phyloP scores from a whole-genome alignment of 2,329 filamentous ascomycete species.

The Scedosporium apiospermum region DNA sequence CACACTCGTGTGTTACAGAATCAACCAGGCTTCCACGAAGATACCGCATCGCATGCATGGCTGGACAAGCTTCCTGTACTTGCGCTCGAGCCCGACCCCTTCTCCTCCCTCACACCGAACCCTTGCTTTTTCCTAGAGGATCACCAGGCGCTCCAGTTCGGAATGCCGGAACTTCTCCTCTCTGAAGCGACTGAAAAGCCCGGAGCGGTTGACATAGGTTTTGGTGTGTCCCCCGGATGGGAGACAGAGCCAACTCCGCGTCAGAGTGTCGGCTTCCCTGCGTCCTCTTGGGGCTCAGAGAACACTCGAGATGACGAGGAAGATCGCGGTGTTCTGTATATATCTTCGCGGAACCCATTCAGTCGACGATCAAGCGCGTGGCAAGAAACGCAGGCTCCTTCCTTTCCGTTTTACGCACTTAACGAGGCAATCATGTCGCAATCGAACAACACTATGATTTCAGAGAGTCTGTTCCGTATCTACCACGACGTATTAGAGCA shows the following conservation, averaged over 20 bases:
- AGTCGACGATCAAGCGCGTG: neutral
- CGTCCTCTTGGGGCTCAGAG: neutral
- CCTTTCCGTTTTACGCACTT: conserved; percentile 10
- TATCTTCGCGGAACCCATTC: neutral
- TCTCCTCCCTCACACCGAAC: neutral
- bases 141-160: neutral
- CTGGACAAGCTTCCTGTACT: neutral
- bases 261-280: neutral
- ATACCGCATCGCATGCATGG: neutral
- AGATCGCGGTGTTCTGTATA: neutral
- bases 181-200: neutral
- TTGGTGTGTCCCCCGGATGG: neutral
- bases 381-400: neutral
- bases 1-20: neutral
- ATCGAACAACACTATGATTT: conserved; percentile 26
- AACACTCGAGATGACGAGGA: neutral
- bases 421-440: conserved; percentile 15
- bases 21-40: neutral
- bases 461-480: conserved; percentile 33
- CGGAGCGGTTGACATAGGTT: neutral
- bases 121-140: neutral
- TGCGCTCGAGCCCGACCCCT: neutral
- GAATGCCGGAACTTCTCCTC: neutral
- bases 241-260: neutral
- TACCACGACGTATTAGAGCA: conserved; percentile 47